A percentile compares a stretch with the other conserved stretches of the same genome.
phyloP scores from a whole-genome alignment of 257 asterid species.

The Jacaranda copaia region DNA sequence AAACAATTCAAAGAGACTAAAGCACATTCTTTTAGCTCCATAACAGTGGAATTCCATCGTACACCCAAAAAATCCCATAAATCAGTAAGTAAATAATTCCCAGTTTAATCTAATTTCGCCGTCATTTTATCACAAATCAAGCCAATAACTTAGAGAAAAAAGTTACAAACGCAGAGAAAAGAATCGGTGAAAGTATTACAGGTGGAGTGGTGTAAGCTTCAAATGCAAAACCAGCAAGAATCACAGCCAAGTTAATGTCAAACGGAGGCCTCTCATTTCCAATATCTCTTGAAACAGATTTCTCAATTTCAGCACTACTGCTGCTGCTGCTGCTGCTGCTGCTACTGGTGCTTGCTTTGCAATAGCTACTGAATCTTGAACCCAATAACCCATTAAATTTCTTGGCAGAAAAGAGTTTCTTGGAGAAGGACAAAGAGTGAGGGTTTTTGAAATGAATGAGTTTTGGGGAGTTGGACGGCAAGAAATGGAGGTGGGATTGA shows the following conservation, averaged over 20 bases:
- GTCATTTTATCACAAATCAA: constrained; percentile 19
- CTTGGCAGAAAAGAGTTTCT: constrained; percentile 40
- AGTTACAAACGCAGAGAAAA: constrained; percentile 25
- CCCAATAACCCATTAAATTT: constrained; percentile 47
- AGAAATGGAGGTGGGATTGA: constrained; percentile 48
- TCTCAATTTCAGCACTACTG: constrained; percentile 46
- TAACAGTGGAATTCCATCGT: background rate
- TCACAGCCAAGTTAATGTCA: constrained; percentile 91
- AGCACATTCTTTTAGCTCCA: background rate
- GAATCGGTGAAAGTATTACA: constrained; percentile 40
- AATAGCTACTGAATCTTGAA: constrained; percentile 40
- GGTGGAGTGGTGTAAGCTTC: constrained; percentile 94
- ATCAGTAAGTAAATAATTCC: background rate
- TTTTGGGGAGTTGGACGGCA: constrained; percentile 51
- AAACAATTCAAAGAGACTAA: background rate
- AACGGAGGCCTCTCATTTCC: constrained; percentile 66
- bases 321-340: constrained; percentile 34
- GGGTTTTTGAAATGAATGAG: constrained; percentile 59
- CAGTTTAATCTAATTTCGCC: background rate
- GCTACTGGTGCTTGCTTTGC: constrained; percentile 40
- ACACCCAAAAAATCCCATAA: constrained; percentile 4
- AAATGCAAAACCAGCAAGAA: constrained; percentile 99
- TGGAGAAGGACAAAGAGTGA: constrained; percentile 52
- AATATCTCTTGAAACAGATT: constrained; percentile 44
- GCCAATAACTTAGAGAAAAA: background rate